A percentile compares a stretch with the other conserved stretches of the same genome.
phyloP scores from a whole-genome alignment of 2,329 filamentous ascomycete species.

The Plenodomus lindquistii region DNA sequence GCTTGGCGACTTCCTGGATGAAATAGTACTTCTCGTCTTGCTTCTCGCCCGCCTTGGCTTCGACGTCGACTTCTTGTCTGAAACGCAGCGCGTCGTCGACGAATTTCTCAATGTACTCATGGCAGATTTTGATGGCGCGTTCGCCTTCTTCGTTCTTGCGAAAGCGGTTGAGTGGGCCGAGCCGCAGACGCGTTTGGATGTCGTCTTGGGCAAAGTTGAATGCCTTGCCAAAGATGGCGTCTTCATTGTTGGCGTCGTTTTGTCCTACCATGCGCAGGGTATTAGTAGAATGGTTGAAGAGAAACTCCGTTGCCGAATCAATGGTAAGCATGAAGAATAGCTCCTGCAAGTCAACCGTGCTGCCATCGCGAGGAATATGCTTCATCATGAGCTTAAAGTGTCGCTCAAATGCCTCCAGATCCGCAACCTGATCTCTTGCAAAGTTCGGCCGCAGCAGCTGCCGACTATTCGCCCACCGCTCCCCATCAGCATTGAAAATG shows the following conservation, averaged over 20 bases:
- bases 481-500: conserved; percentile 54
- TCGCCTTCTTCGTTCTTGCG: conserved; percentile 40
- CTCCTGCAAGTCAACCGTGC: conserved; percentile 44
- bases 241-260: conserved; percentile 35
- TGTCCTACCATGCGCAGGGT: conserved; percentile 38
- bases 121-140: conserved; percentile 47
- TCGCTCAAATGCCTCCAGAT: conserved; percentile 61
- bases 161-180: conserved; percentile 41
- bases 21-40: conserved; percentile 51
- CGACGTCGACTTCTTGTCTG: conserved; percentile 30
- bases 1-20: conserved; percentile 51
- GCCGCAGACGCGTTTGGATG: conserved; percentile 41
- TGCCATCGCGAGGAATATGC: conserved; percentile 60
- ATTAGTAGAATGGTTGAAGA: conserved; percentile 51
- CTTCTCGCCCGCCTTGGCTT: conserved; percentile 32
- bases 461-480: conserved; percentile 45
- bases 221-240: conserved; percentile 47
- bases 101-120: conserved; percentile 51
- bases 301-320: conserved; percentile 55
- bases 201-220: conserved; percentile 50
- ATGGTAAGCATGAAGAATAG: conserved; percentile 56
- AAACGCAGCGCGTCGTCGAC: conserved; percentile 50
- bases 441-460: conserved; percentile 60
- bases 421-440: conserved; percentile 55
- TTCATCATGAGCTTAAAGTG: conserved; percentile 63